These are phyloP conservation scores for Fraxinus dipetala DNA, from an alignment of 305 asterid genomes.

Conservation along the genomic window DNA sequence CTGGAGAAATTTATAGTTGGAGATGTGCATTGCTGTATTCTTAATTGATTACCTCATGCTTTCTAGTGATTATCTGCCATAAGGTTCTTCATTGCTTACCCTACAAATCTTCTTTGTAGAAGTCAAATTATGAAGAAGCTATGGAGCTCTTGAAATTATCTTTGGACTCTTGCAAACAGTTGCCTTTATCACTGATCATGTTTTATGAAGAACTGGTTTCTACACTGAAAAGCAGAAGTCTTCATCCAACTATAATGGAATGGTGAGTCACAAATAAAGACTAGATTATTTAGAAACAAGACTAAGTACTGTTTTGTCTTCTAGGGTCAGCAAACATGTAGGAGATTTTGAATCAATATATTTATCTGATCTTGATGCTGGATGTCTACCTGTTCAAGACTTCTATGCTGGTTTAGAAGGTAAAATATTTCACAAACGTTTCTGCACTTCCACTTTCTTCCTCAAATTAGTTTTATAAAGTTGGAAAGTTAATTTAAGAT, in stretches of 20 bases:
- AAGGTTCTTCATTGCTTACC: constrained; percentile 16
- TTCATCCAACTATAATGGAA: constrained; percentile 69
- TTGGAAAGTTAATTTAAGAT: not conserved
- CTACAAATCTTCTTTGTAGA: constrained; percentile 37
- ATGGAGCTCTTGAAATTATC: constrained; percentile 73
- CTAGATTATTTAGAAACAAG: not conserved
- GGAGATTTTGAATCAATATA: constrained; percentile 69
- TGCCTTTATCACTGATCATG: constrained; percentile 64
- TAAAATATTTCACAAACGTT: constrained; percentile 19
- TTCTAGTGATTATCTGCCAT: not conserved
- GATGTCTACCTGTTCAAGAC: constrained; percentile 46
- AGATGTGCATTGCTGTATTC: not conserved
- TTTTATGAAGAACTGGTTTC: constrained; percentile 73
- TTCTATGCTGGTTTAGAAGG: constrained; percentile 65
- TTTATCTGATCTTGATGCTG: constrained; percentile 62
- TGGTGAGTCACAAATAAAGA: constrained; percentile 45
- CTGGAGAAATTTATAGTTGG: not conserved
- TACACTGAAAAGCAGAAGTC: constrained; percentile 49
- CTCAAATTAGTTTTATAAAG: not conserved
- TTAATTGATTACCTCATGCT: not conserved
- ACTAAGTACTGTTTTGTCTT: constrained; percentile 16
- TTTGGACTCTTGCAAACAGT: constrained; percentile 71
- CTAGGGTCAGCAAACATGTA: constrained; percentile 74
- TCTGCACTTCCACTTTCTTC: constrained; percentile 11
- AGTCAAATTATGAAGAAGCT: constrained; percentile 72